Base-by-base conservation (phyloP, 768 basidiomycete genomes). In the Agrocybe praecox region DNA sequence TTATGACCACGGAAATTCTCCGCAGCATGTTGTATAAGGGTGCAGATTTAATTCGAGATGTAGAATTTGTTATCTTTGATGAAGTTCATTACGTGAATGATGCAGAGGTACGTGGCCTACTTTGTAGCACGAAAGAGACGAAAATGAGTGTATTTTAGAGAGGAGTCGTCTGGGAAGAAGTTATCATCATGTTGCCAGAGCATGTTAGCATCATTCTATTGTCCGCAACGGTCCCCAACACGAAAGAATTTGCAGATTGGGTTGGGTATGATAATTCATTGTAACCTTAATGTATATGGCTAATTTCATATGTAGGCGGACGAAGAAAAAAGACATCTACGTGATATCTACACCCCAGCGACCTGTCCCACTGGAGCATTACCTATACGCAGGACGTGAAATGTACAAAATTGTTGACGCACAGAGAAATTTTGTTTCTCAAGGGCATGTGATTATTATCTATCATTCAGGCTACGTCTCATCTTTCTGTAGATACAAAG, bases 51-150 rank as follows among this genome's bases (percentile, higher is more conserved):
- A 99, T 99, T 64, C 86, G 97, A 32, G 97, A 99, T 70, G 96
- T 99, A 49, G 97, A 99, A 69, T 99, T 98, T 69, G 97, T 99
- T 21, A 97, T 99, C 58, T 99, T 99, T 67, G 97, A 99, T 68
- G 97, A 99, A 69, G 97, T 99, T 26, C 97, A 99, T 74, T 99
- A 99, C 72, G 96, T 99, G 52, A 99, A 98, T 67, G 97, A 99
- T 69, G 91, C 94, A 15, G 97, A 99, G 88, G 96, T 96, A 55
- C 49, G 67, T 63, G 33, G 55, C 53, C 21, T 26, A 26, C 46
- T 47, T 34, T 53, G 32, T 33, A 23, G 34, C 44, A 19, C 51
- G 19, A 55, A 58, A 46, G 22, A 19, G 5, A 6, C 19, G 61
- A 47, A 32, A 46, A 47, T 52, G 40, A 50, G 6, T 34, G 14